A percentile compares a stretch with the other conserved stretches of the same genome.
Conservation (phyloP, 495 filamentous ascomycete genomes). For the Annulohypoxylon bovei region DNA sequence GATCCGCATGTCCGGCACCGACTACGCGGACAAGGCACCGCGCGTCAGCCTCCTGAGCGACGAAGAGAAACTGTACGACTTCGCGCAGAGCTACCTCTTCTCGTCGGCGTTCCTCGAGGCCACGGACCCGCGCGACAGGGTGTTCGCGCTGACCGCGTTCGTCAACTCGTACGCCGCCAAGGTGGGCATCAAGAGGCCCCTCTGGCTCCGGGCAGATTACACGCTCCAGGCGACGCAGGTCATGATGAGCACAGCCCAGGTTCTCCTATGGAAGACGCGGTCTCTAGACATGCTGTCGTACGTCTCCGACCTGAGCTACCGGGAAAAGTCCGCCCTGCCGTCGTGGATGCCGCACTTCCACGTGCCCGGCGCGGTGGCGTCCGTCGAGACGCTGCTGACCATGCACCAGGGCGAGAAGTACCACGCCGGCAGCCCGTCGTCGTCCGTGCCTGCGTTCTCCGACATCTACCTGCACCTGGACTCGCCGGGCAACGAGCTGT, state of each 20-base stretch:
- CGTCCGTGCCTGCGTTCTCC: not conserved
- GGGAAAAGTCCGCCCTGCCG: constrained; percentile 20
- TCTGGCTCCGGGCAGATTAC: constrained; percentile 34
- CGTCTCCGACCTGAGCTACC: constrained; percentile 14
- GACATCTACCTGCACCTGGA: constrained; percentile 20
- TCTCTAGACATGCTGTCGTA: constrained; percentile 31
- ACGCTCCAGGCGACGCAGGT: constrained; percentile 23
- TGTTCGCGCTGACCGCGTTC: constrained; percentile 32
- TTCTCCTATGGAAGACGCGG: constrained; percentile 24
- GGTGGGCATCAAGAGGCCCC: not conserved
- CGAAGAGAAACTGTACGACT: constrained; percentile 24
- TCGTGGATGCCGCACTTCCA: constrained; percentile 40
- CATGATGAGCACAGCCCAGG: constrained; percentile 22
- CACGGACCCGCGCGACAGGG: constrained; percentile 35
- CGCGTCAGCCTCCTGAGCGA: constrained; percentile 9
- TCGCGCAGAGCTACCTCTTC: constrained; percentile 26
- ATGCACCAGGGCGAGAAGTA: constrained; percentile 27
- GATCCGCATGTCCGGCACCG: constrained; percentile 20
- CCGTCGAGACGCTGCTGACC: constrained; percentile 20
- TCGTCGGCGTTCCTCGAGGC: constrained; percentile 31
- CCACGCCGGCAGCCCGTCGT: constrained; percentile 23
- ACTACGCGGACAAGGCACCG: constrained; percentile 3
- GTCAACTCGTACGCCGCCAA: constrained; percentile 18
- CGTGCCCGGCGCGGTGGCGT: constrained; percentile 24
- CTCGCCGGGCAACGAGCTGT: constrained; percentile 6